Evolutionary conservation across 106 monocot species (phyloP).

Genomic region (Phalaenopsis aphrodite): DNA sequence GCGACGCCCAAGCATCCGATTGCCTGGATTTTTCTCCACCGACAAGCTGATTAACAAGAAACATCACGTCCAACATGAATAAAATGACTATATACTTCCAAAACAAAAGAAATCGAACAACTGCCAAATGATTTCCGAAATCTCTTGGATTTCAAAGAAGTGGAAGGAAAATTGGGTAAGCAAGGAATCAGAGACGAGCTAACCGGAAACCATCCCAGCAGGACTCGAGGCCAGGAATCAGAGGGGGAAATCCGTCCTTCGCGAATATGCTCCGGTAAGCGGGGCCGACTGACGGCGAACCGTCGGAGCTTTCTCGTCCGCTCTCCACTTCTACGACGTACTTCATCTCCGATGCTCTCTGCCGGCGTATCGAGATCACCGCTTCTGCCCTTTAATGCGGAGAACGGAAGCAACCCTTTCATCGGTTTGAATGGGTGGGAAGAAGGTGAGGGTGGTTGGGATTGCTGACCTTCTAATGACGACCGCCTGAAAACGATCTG

Average conservation of each 20-base stretch:
- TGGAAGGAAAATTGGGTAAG: not conserved
- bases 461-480: not conserved
- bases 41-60: slow-evolving; percentile 28
- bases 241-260: slow-evolving; percentile 74
- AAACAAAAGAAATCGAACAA: not conserved
- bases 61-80: not conserved
- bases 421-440: not conserved
- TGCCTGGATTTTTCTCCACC: slow-evolving; percentile 55
- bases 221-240: slow-evolving; percentile 39
- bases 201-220: slow-evolving; percentile 96
- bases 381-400: not conserved
- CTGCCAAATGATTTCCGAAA: not conserved
- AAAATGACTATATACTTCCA: not conserved
- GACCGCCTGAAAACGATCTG: not conserved
- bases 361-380: not conserved
- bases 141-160: not conserved
- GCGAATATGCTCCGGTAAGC: slow-evolving; percentile 70
- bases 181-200: not conserved
- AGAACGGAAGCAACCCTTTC: not conserved
- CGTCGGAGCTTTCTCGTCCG: slow-evolving; percentile 24
- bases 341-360: slow-evolving; percentile 31
- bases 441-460: not conserved
- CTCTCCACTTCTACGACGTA: slow-evolving; percentile 70
- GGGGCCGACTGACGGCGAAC: slow-evolving; percentile 61
- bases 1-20: slow-evolving; percentile 77